Evolutionary conservation across 371 early-diverging fungal species (phyloP), one percentile per base, ranked within the genome.

Genomic region (Catenaria anguillulae): DNA sequence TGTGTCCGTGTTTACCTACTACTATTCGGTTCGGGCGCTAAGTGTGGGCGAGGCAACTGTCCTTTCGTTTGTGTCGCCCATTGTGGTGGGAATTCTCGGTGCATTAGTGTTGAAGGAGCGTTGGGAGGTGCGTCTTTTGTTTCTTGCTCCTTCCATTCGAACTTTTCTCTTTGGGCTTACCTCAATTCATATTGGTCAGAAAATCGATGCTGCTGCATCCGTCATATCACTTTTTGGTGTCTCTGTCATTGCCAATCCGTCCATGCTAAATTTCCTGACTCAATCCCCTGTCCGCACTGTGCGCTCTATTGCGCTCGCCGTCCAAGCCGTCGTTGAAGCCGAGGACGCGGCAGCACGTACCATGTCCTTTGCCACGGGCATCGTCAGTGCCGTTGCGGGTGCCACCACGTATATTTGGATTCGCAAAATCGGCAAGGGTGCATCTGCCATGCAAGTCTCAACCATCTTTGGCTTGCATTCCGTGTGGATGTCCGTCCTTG

Each of bases 71-170:
- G 12, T 21, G 24, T 17, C 40, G 13, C 58, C 58, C 0, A 58
- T 58, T 58, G 31, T 33, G n/a, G 58, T 58, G 6, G 58, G 58
- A 34, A 58, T 58, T 19, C 12, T 58, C 12, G 58, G 17, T 15
- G 24, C 29, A 10, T 17, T 58, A 8, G 8, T 58, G 8, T 21
- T 58, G 17, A 58, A 58, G 43, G 58, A 58, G 31, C 31, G 36
- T 24, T 58, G 58, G 58, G 58, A 58, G 58, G 58, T 56, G 24
- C 40, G 56, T 26, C 10, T 26, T 2, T 6, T 26, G 24, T 56
- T 40, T 10, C 17, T 5, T 40, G 10, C 10, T 10, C 40, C 10
- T 40, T 10, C n/a, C n/a, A 40, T 40, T 5, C 17, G 10, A 17
- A 40, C 40, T 5, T 40, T 10, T 17, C 17, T 40, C 17, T 17